A percentile compares a stretch with the other conserved stretches of the same genome.
phyloP scores from a whole-genome alignment of 2,329 filamentous ascomycete species.

The Fonsecaea pedrosoi region DNA sequence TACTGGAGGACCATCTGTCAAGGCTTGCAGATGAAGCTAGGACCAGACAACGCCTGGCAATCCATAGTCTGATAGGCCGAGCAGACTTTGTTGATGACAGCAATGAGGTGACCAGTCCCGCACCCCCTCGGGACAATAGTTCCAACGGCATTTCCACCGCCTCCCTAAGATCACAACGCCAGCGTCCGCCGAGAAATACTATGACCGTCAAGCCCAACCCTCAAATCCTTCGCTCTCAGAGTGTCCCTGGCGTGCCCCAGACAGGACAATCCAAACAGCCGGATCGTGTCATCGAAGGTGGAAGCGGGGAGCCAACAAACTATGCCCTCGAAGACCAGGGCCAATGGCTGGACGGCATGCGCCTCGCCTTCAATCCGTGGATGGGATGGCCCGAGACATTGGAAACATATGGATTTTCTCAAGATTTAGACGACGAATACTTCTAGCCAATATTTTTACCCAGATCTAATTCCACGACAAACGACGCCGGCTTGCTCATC shows the following conservation, averaged over 20 bases:
- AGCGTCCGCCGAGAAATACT: conserved; percentile 7
- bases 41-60: conserved; percentile 26
- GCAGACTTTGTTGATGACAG: conserved; percentile 32
- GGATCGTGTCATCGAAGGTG: conserved; percentile 5
- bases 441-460: conserved; percentile 12
- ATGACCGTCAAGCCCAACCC: conserved; percentile 10
- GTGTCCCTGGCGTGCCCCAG: conserved; percentile 4
- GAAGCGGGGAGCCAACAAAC: conserved; percentile 19
- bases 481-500: background rate
- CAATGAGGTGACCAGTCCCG: conserved; percentile 25
- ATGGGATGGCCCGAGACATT: conserved; percentile 30
- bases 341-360: conserved; percentile 29
- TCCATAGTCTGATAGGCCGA: conserved; percentile 31
- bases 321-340: conserved; percentile 17
- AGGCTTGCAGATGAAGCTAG: conserved; percentile 23
- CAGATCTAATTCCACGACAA: background rate
- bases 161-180: conserved; percentile 4
- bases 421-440: conserved; percentile 30
- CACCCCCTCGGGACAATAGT: conserved; percentile 7
- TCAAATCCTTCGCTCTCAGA: conserved; percentile 18
- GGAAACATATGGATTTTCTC: conserved; percentile 28
- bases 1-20: conserved; percentile 19
- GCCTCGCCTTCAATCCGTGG: conserved; percentile 30
- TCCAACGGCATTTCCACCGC: background rate
- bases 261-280: conserved; percentile 6